These are phyloP conservation scores for Yarrowia yakushimensis DNA, from an alignment of 805 yeast genomes.

Conservation along the genomic window DNA sequence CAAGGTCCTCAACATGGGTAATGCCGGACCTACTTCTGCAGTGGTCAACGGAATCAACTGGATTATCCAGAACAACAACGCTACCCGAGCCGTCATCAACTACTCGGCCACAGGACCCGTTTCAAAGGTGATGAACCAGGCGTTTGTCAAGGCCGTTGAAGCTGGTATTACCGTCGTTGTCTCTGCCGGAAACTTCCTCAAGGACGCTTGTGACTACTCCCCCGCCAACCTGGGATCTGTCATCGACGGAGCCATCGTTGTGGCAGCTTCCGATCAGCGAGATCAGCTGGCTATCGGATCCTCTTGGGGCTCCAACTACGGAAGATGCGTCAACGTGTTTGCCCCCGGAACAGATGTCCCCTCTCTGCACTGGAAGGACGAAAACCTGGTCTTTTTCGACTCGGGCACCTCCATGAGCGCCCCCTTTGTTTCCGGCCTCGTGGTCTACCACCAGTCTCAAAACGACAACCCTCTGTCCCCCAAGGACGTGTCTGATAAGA, in stretches of 20 bases:
- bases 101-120: constrained; percentile 95
- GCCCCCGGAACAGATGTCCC: constrained; percentile 93
- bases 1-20: constrained; percentile 55
- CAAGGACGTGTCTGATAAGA: neutral
- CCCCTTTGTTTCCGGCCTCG: constrained; percentile 90
- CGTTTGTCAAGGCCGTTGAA: constrained; percentile 83
- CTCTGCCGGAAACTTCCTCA: constrained; percentile 94
- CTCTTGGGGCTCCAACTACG: constrained; percentile 90
- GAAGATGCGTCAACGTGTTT: constrained; percentile 91
- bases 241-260: constrained; percentile 63
- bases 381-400: constrained; percentile 36
- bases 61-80: constrained; percentile 71
- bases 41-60: constrained; percentile 59
- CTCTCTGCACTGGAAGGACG: constrained; percentile 44
- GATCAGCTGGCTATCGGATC: constrained; percentile 53
- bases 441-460: constrained; percentile 59
- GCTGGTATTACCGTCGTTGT: constrained; percentile 91
- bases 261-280: constrained; percentile 87
- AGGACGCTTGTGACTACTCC: constrained; percentile 87
- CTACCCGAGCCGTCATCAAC: constrained; percentile 49
- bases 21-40: constrained; percentile 56
- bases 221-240: constrained; percentile 63
- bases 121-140: constrained; percentile 79
- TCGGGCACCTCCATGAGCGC: constrained; percentile 98
- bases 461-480: neutral